phyloP scores from a whole-genome alignment of 305 asterid genomes.

The Fraxinus baroniana region DNA sequence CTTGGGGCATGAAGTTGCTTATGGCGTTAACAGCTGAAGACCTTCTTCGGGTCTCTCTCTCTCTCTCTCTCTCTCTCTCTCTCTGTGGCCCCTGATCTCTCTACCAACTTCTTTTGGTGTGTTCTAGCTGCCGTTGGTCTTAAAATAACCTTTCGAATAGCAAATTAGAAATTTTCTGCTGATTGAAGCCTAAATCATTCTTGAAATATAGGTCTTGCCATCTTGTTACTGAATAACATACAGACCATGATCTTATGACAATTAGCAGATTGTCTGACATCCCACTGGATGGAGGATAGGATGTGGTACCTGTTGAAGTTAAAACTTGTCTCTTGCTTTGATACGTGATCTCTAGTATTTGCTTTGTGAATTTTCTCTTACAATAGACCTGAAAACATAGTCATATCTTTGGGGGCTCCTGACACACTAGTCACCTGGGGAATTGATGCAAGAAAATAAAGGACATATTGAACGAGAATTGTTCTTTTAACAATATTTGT shows the following conservation, averaged over 20 bases:
- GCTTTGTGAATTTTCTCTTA: background rate
- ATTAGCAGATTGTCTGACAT: background rate
- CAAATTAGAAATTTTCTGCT: background rate
- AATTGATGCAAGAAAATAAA: background rate
- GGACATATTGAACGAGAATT: background rate
- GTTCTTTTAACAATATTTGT: background rate
- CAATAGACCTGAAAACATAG: background rate
- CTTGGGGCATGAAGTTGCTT: constrained; percentile 63
- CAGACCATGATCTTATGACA: background rate
- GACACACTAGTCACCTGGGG: background rate
- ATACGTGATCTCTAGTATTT: background rate
- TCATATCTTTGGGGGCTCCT: background rate
- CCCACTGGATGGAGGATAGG: background rate
- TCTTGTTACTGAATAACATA: background rate
- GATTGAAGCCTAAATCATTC: background rate
- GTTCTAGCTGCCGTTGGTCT: background rate
- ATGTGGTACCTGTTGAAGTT: background rate
- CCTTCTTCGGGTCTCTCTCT: constrained; percentile 63
- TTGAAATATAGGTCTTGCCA: background rate
- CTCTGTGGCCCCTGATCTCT: background rate
- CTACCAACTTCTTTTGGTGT: background rate
- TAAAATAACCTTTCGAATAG: background rate
- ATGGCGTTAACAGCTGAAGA: constrained; percentile 60
- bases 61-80: background rate
- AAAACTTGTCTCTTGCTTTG: background rate